These are phyloP conservation scores for Elsinoe ampelina DNA, from an alignment of 2,329 filamentous ascomycete species.

Conservation along the genomic window DNA sequence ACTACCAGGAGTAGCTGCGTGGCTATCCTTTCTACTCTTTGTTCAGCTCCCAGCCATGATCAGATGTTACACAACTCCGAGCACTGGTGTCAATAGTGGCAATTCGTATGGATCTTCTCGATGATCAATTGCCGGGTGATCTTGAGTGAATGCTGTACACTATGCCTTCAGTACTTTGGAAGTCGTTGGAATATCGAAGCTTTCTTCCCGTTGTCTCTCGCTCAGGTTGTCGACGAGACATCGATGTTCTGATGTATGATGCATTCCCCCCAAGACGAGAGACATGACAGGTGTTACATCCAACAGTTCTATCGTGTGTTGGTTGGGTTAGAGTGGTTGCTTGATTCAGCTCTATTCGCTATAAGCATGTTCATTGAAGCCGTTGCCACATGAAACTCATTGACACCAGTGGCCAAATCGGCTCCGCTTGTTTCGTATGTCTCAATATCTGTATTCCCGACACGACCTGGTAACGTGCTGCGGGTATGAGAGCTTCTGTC, in stretches of 20 bases:
- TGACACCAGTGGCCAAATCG: neutral
- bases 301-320: slow-evolving; percentile 6
- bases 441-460: neutral
- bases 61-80: neutral
- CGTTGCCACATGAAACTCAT: slow-evolving; percentile 8
- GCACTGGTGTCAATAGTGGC: neutral
- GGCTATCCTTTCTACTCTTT: neutral
- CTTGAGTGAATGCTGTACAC: neutral
- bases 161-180: neutral
- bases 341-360: slow-evolving; percentile 7
- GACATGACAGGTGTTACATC: neutral
- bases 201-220: neutral
- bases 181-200: neutral
- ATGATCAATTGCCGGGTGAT: neutral
- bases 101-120: neutral
- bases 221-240: neutral
- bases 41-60: neutral
- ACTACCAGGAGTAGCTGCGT: too few relatives aligned
- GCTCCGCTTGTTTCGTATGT: neutral
- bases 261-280: neutral
- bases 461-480: neutral
- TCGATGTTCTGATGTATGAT: neutral
- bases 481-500: slow-evolving; percentile 5
- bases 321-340: neutral
- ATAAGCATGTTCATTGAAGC: slow-evolving; percentile 12